A percentile compares a stretch with the other conserved stretches of the same genome.
These are phyloP conservation scores for Cryoendolithus antarcticus DNA, from an alignment of 2,329 filamentous ascomycete genomes.

Conservation along the genomic window DNA sequence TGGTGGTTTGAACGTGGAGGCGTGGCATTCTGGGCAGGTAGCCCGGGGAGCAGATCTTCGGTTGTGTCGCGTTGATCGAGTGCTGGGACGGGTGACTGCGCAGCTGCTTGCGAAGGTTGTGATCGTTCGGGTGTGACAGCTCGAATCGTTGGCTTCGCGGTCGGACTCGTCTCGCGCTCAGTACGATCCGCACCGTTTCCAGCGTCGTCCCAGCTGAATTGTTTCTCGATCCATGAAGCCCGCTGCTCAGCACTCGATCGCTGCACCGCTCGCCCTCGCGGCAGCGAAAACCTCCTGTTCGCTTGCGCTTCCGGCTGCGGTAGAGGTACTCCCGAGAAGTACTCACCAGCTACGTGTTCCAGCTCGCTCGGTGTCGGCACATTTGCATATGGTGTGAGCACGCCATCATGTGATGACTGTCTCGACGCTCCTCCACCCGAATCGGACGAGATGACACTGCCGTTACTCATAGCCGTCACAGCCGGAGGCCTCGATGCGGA, in stretches of 20 bases:
- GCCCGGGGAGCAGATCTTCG: slow-evolving; percentile 4
- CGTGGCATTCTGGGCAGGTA: slow-evolving; percentile 17
- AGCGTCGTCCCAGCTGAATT: slow-evolving; percentile 50
- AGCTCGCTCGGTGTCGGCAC: slow-evolving; percentile 8
- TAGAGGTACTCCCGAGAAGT: slow-evolving; percentile 1
- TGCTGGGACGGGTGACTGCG: too few species aligned
- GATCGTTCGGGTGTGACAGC: too few species aligned
- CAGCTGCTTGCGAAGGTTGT: too few species aligned
- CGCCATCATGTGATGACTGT: slow-evolving; percentile 27
- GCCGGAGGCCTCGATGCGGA: slow-evolving; percentile 9
- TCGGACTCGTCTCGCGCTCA: too few species aligned
- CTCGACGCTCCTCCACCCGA: slow-evolving; percentile 15
- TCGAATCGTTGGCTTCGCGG: neutral
- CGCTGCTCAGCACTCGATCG: slow-evolving; percentile 50
- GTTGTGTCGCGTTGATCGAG: neutral
- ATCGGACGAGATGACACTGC: slow-evolving; percentile 13
- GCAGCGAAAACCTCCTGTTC: slow-evolving; percentile 39
- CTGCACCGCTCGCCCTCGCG: slow-evolving; percentile 68
- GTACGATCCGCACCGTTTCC: too few species aligned
- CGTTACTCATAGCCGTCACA: slow-evolving; percentile 15
- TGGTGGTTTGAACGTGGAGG: slow-evolving; percentile 17
- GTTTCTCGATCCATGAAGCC: slow-evolving; percentile 33
- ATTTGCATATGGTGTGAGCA: slow-evolving; percentile 4
- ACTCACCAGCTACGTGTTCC: slow-evolving; percentile 2
- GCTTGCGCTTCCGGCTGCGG: neutral